Conservation (phyloP, 2,329 filamentous ascomycete species). For the Setomelanomma holmii region DNA sequence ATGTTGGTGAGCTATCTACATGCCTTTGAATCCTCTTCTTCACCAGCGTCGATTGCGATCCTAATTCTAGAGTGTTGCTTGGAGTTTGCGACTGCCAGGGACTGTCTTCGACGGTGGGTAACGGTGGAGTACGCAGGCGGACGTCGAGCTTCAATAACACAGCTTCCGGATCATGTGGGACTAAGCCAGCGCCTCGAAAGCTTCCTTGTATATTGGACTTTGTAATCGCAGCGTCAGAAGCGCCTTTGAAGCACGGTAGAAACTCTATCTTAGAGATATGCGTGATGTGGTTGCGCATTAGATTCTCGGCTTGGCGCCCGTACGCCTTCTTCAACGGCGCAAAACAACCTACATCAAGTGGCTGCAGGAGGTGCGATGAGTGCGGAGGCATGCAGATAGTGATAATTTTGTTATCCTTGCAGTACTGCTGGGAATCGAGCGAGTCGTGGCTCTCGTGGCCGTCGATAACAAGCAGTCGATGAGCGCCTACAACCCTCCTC, state of each 20-base stretch:
- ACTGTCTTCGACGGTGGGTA: constrained; percentile 1
- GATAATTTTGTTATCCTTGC: too few species aligned
- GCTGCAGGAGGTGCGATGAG: constrained; percentile 1
- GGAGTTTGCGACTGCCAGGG: constrained; percentile 15
- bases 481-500: too few species aligned
- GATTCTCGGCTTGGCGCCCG: constrained; percentile 29
- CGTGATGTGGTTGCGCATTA: constrained; percentile 38
- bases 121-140: constrained; percentile 19
- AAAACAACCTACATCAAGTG: constrained; percentile 29
- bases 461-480: too few species aligned
- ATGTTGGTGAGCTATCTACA: constrained; percentile 2
- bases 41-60: constrained; percentile 11
- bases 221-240: constrained; percentile 33
- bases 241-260: constrained; percentile 30
- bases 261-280: constrained; percentile 29
- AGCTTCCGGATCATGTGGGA: constrained; percentile 39
- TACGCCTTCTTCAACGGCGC: too few species aligned
- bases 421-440: too few species aligned
- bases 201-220: constrained; percentile 34
- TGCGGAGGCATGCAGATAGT: too few species aligned
- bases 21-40: constrained; percentile 6
- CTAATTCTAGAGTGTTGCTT: constrained; percentile 13
- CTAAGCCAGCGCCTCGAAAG: constrained; percentile 43
- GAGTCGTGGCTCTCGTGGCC: too few species aligned
- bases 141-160: constrained; percentile 44